Evolutionary conservation across 2,329 filamentous ascomycete species (phyloP).

Genomic region (Colletotrichum nymphaeae): DNA sequence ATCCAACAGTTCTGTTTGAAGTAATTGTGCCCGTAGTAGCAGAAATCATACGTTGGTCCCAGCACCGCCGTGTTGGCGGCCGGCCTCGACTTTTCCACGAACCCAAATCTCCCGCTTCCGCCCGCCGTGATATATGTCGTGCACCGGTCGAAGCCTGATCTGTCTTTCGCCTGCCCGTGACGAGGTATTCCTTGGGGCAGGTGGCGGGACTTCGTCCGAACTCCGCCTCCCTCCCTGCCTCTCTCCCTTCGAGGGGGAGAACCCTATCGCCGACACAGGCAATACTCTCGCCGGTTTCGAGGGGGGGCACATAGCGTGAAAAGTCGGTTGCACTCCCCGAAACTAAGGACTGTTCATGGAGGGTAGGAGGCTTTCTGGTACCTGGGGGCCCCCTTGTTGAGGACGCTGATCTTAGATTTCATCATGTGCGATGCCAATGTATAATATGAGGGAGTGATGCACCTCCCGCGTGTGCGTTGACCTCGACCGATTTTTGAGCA

Average conservation of each 20-base stretch:
- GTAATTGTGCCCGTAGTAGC: neutral
- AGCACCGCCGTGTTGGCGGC: neutral
- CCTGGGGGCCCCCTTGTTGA: slow-evolving; percentile 5
- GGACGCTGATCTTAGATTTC: slow-evolving; percentile 3
- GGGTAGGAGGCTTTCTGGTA: neutral
- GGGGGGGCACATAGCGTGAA: slow-evolving; percentile 20
- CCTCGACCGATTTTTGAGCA: neutral
- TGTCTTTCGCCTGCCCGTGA: neutral
- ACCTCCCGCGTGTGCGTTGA: neutral
- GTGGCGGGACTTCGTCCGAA: neutral
- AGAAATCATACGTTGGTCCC: neutral
- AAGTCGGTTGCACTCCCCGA: neutral
- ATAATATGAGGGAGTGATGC: slow-evolving; percentile 12
- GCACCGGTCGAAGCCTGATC: neutral
- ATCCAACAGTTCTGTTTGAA: neutral
- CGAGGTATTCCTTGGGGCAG: neutral
- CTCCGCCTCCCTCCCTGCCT: neutral
- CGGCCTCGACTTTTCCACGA: too few relatives aligned
- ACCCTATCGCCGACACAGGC: neutral
- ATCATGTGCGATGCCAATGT: neutral
- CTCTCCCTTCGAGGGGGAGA: neutral
- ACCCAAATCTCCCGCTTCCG: too few relatives aligned
- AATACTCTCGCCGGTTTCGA: slow-evolving; percentile 12
- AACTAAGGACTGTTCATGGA: neutral
- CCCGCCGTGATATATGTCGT: too few relatives aligned